Conservation (phyloP, 148 eudicot genomes). For the Beta vulgaris region DNA sequence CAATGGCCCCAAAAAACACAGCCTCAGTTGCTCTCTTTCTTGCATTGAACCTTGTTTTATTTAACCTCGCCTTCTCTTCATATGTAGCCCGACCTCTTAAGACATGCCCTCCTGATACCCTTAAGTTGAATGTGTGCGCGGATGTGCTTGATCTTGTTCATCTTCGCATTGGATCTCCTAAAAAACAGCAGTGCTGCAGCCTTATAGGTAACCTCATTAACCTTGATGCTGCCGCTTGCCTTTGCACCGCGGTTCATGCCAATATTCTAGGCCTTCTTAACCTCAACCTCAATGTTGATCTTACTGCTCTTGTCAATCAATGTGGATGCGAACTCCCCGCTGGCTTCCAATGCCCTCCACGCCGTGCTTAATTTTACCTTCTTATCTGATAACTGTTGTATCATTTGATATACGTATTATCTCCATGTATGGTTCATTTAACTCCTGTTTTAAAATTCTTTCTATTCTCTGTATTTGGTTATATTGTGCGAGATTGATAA, state of each 20-base stretch:
- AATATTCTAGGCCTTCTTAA: background rate
- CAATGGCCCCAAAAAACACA: background rate
- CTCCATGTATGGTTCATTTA: no score
- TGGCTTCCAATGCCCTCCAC: background rate
- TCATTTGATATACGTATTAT: no score
- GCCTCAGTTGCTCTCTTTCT: conserved; percentile 1
- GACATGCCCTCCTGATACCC: conserved; percentile 1
- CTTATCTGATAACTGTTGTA: no score
- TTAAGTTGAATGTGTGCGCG: background rate
- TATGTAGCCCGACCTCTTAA: background rate
- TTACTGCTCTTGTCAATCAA: background rate
- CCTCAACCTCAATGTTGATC: background rate
- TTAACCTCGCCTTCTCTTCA: background rate
- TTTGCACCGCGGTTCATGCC: conserved; percentile 10
- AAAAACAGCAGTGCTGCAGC: background rate
- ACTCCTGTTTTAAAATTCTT: no score
- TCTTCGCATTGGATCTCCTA: background rate
- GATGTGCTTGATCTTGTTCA: conserved; percentile 5
- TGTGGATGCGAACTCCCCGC: background rate
- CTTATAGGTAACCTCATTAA: conserved; percentile 1
- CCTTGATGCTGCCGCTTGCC: conserved; percentile 5
- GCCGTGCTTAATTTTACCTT: background rate
- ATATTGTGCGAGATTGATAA: no score
- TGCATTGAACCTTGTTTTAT: background rate
- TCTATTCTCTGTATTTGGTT: no score